phyloP scores from a whole-genome alignment of 225 moss, liverwort and hornwort genomes.

The Sphagnum tenellum region DNA sequence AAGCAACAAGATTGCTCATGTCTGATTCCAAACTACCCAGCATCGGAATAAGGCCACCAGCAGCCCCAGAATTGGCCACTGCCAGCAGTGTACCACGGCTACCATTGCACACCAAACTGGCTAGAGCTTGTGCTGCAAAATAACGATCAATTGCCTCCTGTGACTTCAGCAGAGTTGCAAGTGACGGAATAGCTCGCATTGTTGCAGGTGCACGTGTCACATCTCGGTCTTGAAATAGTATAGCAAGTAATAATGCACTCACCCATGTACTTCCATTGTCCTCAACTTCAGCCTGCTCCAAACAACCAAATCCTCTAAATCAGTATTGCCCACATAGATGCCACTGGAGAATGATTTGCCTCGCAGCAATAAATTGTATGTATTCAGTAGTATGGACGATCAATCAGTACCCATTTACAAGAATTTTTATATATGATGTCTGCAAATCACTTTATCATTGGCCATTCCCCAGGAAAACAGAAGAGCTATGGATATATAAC shows the following conservation, averaged over 20 bases:
- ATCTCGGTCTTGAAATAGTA: constrained; percentile 93
- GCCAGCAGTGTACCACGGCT: constrained; percentile 93
- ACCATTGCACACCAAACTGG: constrained; percentile 96
- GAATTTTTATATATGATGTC: no score
- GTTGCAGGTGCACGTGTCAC: constrained; percentile 97
- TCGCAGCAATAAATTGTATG: no score
- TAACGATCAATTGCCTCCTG: constrained; percentile 89
- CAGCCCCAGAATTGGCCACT: constrained; percentile 98
- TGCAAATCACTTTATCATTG: no score
- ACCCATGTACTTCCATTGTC: constrained; percentile 99
- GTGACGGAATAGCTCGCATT: constrained; percentile 88
- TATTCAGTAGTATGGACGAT: no score
- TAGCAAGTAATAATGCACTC: constrained; percentile 84
- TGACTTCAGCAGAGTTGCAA: constrained; percentile 89
- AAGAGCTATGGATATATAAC: no score
- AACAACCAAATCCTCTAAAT: no score
- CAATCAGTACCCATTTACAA: no score
- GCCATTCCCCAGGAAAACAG: no score
- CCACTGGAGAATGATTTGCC: no score
- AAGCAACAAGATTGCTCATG: constrained; percentile 63
- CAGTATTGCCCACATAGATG: no score
- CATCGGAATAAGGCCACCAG: constrained; percentile 81
- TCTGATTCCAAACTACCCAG: constrained; percentile 86
- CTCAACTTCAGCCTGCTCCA: constrained; percentile 81
- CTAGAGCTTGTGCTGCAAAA: constrained; percentile 93